Conservation (phyloP, 805 yeast species). For the Hanseniaspora vineae region DNA sequence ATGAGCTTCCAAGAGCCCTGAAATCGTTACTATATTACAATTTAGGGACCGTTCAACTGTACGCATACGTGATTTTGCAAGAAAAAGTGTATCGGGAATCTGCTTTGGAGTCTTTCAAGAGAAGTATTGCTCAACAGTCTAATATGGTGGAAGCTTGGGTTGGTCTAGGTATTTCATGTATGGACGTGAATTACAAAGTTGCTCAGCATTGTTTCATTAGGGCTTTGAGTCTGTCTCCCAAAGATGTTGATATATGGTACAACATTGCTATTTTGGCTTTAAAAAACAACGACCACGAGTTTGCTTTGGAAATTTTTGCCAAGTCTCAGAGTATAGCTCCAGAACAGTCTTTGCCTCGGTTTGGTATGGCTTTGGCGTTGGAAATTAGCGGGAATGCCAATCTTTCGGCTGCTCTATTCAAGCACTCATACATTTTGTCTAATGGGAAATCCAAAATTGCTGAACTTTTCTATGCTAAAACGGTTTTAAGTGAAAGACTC, state of each 20-base stretch:
- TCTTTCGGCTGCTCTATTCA: constrained; percentile 46
- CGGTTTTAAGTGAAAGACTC: constrained; percentile 33
- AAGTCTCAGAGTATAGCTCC: constrained; percentile 79
- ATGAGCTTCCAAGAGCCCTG: constrained; percentile 29
- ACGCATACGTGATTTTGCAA: constrained; percentile 27
- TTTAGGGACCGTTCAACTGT: constrained; percentile 52
- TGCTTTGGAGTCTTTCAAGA: constrained; percentile 47
- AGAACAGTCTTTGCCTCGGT: constrained; percentile 62
- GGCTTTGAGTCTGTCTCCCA: constrained; percentile 57
- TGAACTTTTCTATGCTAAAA: constrained; percentile 57
- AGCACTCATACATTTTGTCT: constrained; percentile 69
- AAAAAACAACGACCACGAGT: constrained; percentile 48
- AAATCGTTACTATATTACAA: constrained; percentile 52
- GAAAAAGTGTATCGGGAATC: constrained; percentile 28
- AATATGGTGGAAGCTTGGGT: constrained; percentile 68
- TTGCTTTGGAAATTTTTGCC: constrained; percentile 60
- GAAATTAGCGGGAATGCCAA: constrained; percentile 36
- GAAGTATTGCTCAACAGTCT: constrained; percentile 59
- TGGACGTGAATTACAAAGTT: constrained; percentile 49
- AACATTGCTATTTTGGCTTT: constrained; percentile 71
- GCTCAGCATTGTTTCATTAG: constrained; percentile 90
- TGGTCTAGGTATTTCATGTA: constrained; percentile 66
- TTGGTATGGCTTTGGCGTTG: constrained; percentile 64
- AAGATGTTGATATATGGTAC: constrained; percentile 62
- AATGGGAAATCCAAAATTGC: constrained; percentile 61